Evolutionary conservation across 805 yeast species (phyloP).

Genomic region (Saturnispora mendoncae): DNA sequence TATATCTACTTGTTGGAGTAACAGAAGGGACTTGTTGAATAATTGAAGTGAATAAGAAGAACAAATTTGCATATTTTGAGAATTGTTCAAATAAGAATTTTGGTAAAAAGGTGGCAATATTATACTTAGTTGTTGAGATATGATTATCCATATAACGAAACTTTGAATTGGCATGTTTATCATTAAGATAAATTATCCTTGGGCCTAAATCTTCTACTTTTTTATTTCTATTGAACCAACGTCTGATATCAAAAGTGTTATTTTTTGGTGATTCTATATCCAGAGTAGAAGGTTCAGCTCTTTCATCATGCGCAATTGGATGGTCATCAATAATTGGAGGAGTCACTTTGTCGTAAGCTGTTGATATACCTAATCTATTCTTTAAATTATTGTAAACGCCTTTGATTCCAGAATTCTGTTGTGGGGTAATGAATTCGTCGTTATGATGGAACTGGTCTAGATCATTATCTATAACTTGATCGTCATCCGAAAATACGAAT

Average conservation of each 20-base stretch:
- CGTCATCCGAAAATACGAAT: constrained; percentile 12
- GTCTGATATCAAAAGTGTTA: constrained; percentile 24
- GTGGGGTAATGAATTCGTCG: constrained; percentile 9
- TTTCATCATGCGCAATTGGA: constrained; percentile 20
- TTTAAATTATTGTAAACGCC: constrained; percentile 26
- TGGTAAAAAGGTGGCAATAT: constrained; percentile 85
- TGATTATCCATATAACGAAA: constrained; percentile 69
- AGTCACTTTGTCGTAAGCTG: constrained; percentile 21
- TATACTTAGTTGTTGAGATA: constrained; percentile 92
- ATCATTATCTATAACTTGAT: constrained; percentile 11
- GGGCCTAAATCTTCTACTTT: constrained; percentile 34
- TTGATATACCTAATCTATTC: constrained; percentile 19
- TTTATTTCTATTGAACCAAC: constrained; percentile 18
- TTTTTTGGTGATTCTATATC: constrained; percentile 19
- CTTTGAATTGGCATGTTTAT: constrained; percentile 43
- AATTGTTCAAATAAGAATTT: constrained; percentile 94
- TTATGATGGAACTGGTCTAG: constrained; percentile 1
- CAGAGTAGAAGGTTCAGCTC: constrained; percentile 14
- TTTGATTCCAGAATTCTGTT: constrained; percentile 19
- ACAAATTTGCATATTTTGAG: constrained; percentile 91
- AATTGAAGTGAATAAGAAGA: constrained; percentile 82
- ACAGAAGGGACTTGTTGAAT: constrained; percentile 97
- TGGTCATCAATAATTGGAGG: constrained; percentile 1
- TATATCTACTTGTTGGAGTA: constrained; percentile 90
- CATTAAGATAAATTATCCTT: constrained; percentile 60